A percentile compares a stretch with the other conserved stretches of the same genome.
These are phyloP conservation scores for Camellia granthamiana DNA, from an alignment of 148 eudicot species.

Conservation along the genomic window DNA sequence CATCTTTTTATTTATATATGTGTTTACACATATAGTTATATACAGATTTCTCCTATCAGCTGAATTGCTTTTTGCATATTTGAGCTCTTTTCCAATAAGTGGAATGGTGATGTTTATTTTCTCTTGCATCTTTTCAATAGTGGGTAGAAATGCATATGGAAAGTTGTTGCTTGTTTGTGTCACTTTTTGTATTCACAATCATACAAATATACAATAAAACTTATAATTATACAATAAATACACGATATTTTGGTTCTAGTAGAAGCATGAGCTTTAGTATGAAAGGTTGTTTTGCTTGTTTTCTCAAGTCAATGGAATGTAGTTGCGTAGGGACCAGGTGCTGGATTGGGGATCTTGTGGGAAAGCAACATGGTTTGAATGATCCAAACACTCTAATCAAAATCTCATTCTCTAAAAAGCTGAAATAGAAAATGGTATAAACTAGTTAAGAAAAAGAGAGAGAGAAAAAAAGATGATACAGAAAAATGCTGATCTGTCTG, in stretches of 20 bases:
- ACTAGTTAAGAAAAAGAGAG: no score
- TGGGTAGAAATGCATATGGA: not conserved
- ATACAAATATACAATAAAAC: no score
- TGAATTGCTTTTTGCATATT: not conserved
- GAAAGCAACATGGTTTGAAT: conserved; percentile 4
- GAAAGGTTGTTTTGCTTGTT: not conserved
- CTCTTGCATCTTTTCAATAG: not conserved
- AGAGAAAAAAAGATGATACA: no score
- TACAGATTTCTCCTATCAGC: not conserved
- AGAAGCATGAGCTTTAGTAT: not conserved
- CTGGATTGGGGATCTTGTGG: not conserved
- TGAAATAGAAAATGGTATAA: no score
- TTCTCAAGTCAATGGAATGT: conserved; percentile 9
- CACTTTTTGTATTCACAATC: not conserved
- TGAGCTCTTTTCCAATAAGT: not conserved
- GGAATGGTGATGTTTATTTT: not conserved
- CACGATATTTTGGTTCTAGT: not conserved
- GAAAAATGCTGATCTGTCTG: conserved; percentile 1
- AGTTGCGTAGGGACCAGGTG: not conserved
- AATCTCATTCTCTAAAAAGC: not conserved
- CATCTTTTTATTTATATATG: not conserved
- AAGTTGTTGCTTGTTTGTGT: not conserved
- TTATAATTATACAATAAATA: not conserved
- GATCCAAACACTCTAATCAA: not conserved
- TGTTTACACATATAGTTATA: not conserved